These are phyloP conservation scores for Neonectria ditissima DNA, from an alignment of 2,329 filamentous ascomycete genomes.

Conservation along the genomic window DNA sequence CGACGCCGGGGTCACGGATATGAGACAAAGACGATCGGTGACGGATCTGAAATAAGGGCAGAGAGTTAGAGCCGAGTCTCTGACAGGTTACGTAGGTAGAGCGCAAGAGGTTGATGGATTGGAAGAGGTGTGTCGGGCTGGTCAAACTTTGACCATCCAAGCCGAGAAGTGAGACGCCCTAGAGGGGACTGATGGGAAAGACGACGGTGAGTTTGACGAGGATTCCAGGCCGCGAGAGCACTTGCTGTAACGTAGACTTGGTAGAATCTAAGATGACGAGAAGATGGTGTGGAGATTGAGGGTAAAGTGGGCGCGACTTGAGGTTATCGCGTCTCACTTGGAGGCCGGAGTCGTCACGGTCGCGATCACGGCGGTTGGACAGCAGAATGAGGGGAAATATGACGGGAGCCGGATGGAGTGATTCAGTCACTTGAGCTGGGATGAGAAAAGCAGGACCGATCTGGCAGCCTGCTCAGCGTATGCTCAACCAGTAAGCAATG, in stretches of 20 bases:
- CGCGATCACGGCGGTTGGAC: conserved; percentile 29
- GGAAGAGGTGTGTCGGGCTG: conserved; percentile 22
- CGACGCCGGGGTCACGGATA: conserved; percentile 39
- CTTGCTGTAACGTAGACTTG: conserved; percentile 10
- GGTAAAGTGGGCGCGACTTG: neutral
- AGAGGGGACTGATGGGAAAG: neutral
- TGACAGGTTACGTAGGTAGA: neutral
- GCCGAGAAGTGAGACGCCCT: neutral
- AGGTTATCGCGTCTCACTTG: conserved; percentile 18
- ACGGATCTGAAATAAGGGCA: conserved; percentile 37
- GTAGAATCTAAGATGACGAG: neutral
- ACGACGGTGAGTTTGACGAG: neutral
- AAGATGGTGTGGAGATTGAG: neutral
- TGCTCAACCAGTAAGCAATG: conserved; percentile 14
- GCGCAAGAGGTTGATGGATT: neutral
- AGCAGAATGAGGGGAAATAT: conserved; percentile 13
- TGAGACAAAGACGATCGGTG: conserved; percentile 37
- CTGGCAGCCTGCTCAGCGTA: conserved; percentile 5
- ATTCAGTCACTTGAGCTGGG: conserved; percentile 41
- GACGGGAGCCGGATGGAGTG: conserved; percentile 30
- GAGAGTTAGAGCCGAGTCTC: conserved; percentile 38
- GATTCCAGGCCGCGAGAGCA: neutral
- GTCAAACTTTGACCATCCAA: conserved; percentile 2
- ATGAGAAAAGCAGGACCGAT: conserved; percentile 14
- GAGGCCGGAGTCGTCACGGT: conserved; percentile 25